Evolutionary conservation across 371 early-diverging fungal genomes (phyloP), one percentile per base, ranked within the genome.

Genomic region (Actinomortierella ambigua): DNA sequence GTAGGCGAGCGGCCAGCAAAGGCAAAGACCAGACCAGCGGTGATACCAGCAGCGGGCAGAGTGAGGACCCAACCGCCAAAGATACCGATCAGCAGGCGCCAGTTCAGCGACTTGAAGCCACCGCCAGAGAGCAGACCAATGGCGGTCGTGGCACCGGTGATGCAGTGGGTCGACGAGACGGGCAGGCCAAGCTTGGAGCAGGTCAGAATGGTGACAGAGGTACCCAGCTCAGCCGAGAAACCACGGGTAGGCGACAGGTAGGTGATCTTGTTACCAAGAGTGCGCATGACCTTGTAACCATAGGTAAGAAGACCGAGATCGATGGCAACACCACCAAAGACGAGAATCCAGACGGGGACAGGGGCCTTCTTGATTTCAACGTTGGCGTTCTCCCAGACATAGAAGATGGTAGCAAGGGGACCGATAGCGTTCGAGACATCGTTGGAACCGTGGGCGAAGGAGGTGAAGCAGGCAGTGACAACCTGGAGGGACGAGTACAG

Each of bases 401-500:
- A 80, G 75, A 78, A 91, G 41, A 94, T 88, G 34, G 86, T 79
- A 56, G 73, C 57, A 17, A 93, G 75, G 20, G 95, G 95, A 34
- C 95, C 95, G 46, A 93, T 84, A 39, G 94, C 92, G 75, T 95
- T 95, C 53, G 95, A 83, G 6, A 95, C 92, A 77, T 95, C 95
- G 77, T 95, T 95, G 46, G 91, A 88, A 56, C 95, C 95, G 77
- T 95, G 95, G 49, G 93, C 85, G 77, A 95, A 94, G 52, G 94
- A 94, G 28, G 93, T 92, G 55, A 92, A 85, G 59, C 86, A 81
- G 20, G 94, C 92, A 17, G 95, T 91, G 56, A 92, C 78, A 56
- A 95, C 84, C 77, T 95, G 95, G 34, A 95, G 82, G 77, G 91
- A 90, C 3, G 91, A 87, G 83, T 89, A 95, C 56, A 95, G 81